phyloP scores from a whole-genome alignment of 1,139 yeast genomes.

The Debaryomycetaceae sp. region DNA sequence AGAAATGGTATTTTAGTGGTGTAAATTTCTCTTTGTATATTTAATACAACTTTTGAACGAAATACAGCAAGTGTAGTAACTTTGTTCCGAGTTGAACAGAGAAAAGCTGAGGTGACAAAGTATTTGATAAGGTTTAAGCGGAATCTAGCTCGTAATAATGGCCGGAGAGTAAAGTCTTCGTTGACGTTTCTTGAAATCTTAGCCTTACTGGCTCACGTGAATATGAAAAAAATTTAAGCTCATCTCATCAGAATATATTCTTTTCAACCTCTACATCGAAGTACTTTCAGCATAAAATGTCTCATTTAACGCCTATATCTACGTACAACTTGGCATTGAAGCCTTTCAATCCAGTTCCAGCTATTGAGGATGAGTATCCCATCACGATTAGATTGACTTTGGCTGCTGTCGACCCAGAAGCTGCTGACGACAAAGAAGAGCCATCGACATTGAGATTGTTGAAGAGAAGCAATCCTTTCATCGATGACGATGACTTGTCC shows the following conservation, averaged over 20 bases:
- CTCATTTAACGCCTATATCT: slow-evolving; percentile 74
- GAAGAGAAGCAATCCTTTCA: slow-evolving; percentile 61
- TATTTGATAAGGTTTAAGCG: too few relatives aligned
- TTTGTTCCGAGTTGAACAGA: too few relatives aligned
- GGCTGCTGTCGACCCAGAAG: slow-evolving; percentile 92
- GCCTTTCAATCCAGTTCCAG: slow-evolving; percentile 86
- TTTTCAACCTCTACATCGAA: neutral
- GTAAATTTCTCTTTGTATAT: slow-evolving; percentile 30
- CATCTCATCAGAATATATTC: slow-evolving; percentile 5
- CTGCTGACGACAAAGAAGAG: slow-evolving; percentile 72
- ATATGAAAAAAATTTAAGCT: slow-evolving; percentile 2
- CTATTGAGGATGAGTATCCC: slow-evolving; percentile 82
- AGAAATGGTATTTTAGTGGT: slow-evolving; percentile 14
- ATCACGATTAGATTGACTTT: slow-evolving; percentile 86
- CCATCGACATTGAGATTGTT: slow-evolving; percentile 90
- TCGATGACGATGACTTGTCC: slow-evolving; percentile 47
- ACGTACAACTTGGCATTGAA: slow-evolving; percentile 78
- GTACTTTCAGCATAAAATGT: slow-evolving; percentile 36
- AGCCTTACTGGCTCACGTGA: too few relatives aligned
- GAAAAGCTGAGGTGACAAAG: too few relatives aligned
- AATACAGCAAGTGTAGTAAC: too few relatives aligned
- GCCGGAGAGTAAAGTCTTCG: too few relatives aligned
- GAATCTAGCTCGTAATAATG: too few relatives aligned
- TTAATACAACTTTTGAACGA: slow-evolving; percentile 23
- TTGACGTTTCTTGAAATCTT: too few relatives aligned